A percentile compares a stretch with the other conserved stretches of the same genome.
Conservation (phyloP, 2,329 filamentous ascomycete species). For the Coniochaeta sp. region DNA sequence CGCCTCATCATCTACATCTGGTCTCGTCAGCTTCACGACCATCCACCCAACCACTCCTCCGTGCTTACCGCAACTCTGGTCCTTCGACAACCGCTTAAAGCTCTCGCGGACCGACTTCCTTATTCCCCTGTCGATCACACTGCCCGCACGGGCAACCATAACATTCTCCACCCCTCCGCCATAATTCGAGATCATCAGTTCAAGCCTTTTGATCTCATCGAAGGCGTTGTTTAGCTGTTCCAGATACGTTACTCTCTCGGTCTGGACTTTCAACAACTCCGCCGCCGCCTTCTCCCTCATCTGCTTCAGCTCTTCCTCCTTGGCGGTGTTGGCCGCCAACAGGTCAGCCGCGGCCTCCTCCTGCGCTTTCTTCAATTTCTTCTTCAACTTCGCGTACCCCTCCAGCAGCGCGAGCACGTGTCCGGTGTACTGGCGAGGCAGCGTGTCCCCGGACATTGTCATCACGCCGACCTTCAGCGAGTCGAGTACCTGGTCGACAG, state of each 20-base stretch:
- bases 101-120: conserved; percentile 22
- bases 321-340: conserved; percentile 17
- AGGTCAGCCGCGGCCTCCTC: conserved; percentile 16
- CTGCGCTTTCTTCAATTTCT: conserved; percentile 4
- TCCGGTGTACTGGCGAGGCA: conserved; percentile 34
- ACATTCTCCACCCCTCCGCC: conserved; percentile 37
- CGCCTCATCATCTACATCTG: not conserved
- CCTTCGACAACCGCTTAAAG: conserved; percentile 18
- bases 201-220: conserved; percentile 32
- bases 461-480: conserved; percentile 34
- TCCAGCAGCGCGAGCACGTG: conserved; percentile 32
- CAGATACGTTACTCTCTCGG: conserved; percentile 22
- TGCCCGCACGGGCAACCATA: conserved; percentile 32
- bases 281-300: conserved; percentile 12
- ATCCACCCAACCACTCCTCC: not conserved
- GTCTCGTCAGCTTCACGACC: not conserved
- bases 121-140: conserved; percentile 30
- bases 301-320: conserved; percentile 3
- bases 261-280: conserved; percentile 20
- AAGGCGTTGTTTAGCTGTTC: no score
- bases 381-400: conserved; percentile 22
- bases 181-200: conserved; percentile 26
- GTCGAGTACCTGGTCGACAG: conserved; percentile 35
- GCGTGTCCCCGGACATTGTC: conserved; percentile 22
- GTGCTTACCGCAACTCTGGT: conserved; percentile 6